Evolutionary conservation across 148 eudicot genomes (phyloP).

Genomic region (Rhododendron mucronatum): DNA sequence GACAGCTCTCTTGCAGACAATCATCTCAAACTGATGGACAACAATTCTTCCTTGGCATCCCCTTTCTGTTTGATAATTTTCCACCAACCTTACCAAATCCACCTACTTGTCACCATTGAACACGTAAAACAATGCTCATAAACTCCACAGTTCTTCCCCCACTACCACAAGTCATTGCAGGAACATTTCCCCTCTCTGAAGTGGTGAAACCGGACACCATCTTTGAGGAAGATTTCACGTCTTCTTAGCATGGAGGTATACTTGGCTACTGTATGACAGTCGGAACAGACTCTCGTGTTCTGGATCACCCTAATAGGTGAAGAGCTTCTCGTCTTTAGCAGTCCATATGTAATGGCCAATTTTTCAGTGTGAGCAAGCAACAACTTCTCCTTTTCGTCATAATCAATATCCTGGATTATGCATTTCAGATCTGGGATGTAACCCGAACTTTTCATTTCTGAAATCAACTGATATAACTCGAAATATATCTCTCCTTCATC

Average conservation of each 20-base stretch:
- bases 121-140: neutral
- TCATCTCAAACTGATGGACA: neutral
- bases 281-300: constrained; percentile 55
- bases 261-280: constrained; percentile 54
- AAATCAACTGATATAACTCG: constrained; percentile 46
- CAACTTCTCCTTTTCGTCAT: constrained; percentile 46
- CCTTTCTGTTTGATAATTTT: neutral
- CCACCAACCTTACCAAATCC: neutral
- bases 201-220: constrained; percentile 61
- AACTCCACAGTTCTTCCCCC: neutral
- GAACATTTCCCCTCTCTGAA: constrained; percentile 60
- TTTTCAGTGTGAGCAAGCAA: constrained; percentile 57
- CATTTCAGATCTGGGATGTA: constrained; percentile 43
- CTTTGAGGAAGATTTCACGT: constrained; percentile 50
- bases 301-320: constrained; percentile 54
- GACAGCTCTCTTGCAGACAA: constrained; percentile 1
- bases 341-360: constrained; percentile 59
- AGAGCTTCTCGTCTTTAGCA: constrained; percentile 34
- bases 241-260: constrained; percentile 38
- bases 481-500: constrained; percentile 52
- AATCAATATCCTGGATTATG: constrained; percentile 38
- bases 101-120: neutral
- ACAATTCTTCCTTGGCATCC: neutral
- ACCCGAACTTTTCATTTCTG: constrained; percentile 43
- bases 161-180: constrained; percentile 62